A percentile compares a stretch with the other conserved stretches of the same genome.
These are phyloP conservation scores for Trichophyton equinum DNA, from an alignment of 2,329 filamentous ascomycete genomes.

Conservation along the genomic window DNA sequence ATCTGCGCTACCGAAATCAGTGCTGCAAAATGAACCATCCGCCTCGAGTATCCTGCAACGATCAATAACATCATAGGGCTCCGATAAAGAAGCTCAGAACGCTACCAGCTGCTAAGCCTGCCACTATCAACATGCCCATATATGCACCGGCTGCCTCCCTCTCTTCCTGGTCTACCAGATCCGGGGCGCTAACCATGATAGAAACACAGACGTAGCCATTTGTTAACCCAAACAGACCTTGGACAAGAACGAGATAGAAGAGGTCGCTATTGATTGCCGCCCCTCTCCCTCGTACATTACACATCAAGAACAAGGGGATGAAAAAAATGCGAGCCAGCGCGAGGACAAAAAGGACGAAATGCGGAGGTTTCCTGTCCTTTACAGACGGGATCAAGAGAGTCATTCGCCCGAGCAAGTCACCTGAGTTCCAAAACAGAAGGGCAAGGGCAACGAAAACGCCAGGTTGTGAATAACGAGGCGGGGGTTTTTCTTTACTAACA, in stretches of 20 bases:
- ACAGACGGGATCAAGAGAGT: constrained; percentile 48
- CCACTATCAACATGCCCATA: constrained; percentile 84
- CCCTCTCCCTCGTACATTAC: constrained; percentile 70
- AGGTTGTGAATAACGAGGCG: constrained; percentile 50
- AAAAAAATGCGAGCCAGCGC: constrained; percentile 55
- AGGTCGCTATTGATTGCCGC: constrained; percentile 64
- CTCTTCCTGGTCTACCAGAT: constrained; percentile 72
- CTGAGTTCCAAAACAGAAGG: constrained; percentile 87
- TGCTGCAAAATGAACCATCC: not conserved
- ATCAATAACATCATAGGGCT: not conserved
- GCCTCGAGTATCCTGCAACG: not conserved
- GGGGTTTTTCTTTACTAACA: constrained; percentile 35
- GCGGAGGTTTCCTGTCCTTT: constrained; percentile 45
- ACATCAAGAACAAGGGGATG: constrained; percentile 76
- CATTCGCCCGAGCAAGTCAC: constrained; percentile 68
- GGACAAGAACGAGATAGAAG: constrained; percentile 77
- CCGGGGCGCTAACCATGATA: constrained; percentile 80
- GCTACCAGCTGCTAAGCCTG: constrained; percentile 72
- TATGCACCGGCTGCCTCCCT: constrained; percentile 82
- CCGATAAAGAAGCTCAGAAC: constrained; percentile 67
- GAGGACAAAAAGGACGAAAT: constrained; percentile 54
- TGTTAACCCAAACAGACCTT: constrained; percentile 68
- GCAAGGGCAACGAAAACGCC: constrained; percentile 76
- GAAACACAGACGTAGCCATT: constrained; percentile 80
- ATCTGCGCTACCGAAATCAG: too few relatives aligned